Base-by-base conservation (phyloP, 169 alveolate species). In the Eimeria nieschulzi region DNA sequence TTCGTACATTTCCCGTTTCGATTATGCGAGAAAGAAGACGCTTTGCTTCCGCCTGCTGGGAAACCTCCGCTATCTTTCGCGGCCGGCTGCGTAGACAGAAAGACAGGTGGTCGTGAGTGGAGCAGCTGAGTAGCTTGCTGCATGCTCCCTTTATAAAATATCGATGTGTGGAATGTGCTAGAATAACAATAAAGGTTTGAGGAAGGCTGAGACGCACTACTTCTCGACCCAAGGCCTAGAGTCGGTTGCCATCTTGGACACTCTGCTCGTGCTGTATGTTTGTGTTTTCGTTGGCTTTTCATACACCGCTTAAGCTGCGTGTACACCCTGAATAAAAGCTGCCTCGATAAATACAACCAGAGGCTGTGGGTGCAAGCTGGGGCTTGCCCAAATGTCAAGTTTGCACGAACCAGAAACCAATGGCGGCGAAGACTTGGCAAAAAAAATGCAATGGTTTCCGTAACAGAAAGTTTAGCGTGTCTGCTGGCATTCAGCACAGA, bases 21-120 rank as follows among this genome's bases (percentile, higher is more conserved):
- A 92, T 51, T n/a, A 84, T 66, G 25, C 87, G 71, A 6, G 72
- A 10, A 26, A 92, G 93, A 61, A 84, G 79, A 0, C 76, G 68
- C 85, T 78, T 84, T 13, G 90, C 92, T 26, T 92, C 95, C 19
- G 12, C 83, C 83, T 92, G 95, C 83, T 92, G 95, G 17, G 90
- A 72, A 21, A 92, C 92, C 72, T 92, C 95, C 54, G 75, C 87
- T 2, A 92, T 61, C 70, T 63, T 63, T 12, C 83, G 82, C 21
- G 95, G 95, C 15, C 95, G 92, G 59, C 94, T 91, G 88, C 51
- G n/a, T 7, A 25, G 33, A 10, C 53, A 26, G 83, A 25, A 39
- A 6, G 1, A 70, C 0, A 21, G 53, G 12, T 66, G 1, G 10
- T 25, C 17, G 9, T 66, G 26, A 33, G 23, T n/a, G 23, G 21